Evolutionary conservation across 2,329 filamentous ascomycete genomes (phyloP), one percentile per base, ranked within the genome.

Genomic region (Paramyrothecium sp.): DNA sequence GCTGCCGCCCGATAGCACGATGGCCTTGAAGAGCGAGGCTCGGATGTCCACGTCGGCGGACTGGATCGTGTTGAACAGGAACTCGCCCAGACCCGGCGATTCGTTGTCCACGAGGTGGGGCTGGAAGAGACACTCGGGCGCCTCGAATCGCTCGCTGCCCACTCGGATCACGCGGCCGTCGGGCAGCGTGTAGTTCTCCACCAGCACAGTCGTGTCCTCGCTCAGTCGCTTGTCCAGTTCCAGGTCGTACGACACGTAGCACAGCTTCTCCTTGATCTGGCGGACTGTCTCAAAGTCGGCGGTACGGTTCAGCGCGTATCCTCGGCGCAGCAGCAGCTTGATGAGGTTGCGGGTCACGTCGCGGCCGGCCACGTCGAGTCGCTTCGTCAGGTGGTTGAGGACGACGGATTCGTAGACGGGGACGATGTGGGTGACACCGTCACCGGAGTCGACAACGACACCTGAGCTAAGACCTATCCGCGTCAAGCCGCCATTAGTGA

Each of bases 251-350:
- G 93, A 97, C 57, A 99, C 94, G 74, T 99, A 99, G 83, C 95
- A 98, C 54, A 99, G 89, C 83, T 99, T 99, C 83, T 99, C 95
- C 81, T 99, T 99, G 81, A 99, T 98, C 75, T 98, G 94, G 61
- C 95, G 90, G 56, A 99, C 95, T 3, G 95, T 99, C 78, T 99
- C 95, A 75, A 99, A 99, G 75, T 99, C 95, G 72, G 95, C 95
- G 13, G 95, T 99, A 73, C 95, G 88, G 85, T 99, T 99, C 61
- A 99, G 87, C 38, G 95, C 92, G 75, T 99, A 99, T 49, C 95
- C 95, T 65, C 95, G 88, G 69, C 95, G 91, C 57, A 97, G 85
- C 20, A 99, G 88, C 53, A 99, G 88, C 53, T 92, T 92, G 75
- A 99, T 99, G 63, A 99, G 85, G 76, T 99, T 98, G 69, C 94